A percentile compares a stretch with the other conserved stretches of the same genome.
These are phyloP conservation scores for Marchantia paleacea DNA, from an alignment of 225 moss, liverwort and hornwort species.

Conservation along the genomic window DNA sequence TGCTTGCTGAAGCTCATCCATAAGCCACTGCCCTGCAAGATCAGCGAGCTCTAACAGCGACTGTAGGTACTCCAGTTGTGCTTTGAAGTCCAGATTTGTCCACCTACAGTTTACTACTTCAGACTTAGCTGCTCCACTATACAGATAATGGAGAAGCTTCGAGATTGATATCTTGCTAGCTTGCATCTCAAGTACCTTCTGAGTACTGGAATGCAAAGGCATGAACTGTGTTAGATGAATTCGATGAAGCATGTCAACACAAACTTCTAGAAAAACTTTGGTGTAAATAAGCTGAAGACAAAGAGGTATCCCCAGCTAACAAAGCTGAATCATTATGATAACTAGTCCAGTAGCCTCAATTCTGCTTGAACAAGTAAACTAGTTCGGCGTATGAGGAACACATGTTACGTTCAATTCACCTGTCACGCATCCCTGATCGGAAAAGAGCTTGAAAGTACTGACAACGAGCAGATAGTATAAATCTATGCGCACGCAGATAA, in stretches of 20 bases:
- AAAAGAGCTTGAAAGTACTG: constrained; percentile 74
- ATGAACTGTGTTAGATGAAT: not conserved
- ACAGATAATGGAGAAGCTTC: constrained; percentile 53
- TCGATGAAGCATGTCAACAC: not conserved
- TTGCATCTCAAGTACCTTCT: constrained; percentile 50
- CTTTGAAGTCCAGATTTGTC: constrained; percentile 45
- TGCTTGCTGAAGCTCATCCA: constrained; percentile 54
- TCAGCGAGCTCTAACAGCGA: constrained; percentile 64
- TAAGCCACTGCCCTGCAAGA: constrained; percentile 52
- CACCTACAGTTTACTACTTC: constrained; percentile 62
- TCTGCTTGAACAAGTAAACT: not conserved
- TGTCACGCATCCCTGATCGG: constrained; percentile 81
- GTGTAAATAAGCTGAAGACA: not conserved
- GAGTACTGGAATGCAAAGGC: constrained; percentile 32
- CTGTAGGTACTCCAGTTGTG: constrained; percentile 52
- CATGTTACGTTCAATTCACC: constrained; percentile 21
- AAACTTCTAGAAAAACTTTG: not conserved
- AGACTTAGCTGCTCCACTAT: constrained; percentile 48
- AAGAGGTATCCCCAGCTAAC: not conserved
- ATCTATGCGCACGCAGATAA: constrained; percentile 65
- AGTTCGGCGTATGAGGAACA: not conserved
- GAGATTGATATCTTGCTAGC: constrained; percentile 39
- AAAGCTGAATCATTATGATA: too few species aligned
- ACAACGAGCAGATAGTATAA: constrained; percentile 59
- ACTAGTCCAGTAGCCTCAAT: not conserved